Conservation (phyloP, 441 rosid species). For the Gossypium schwendimanii region DNA sequence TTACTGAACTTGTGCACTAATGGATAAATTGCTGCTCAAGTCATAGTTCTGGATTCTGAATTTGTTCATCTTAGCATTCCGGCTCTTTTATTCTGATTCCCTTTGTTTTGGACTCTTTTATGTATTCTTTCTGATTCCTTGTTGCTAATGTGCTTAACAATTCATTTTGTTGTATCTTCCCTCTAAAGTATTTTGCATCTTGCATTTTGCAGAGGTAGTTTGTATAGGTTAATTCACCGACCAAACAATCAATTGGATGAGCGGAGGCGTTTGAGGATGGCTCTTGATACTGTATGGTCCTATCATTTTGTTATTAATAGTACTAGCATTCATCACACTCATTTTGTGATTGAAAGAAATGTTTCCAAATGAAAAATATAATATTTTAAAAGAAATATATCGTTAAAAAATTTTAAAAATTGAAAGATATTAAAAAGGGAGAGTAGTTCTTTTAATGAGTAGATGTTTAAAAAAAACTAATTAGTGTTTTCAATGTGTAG, state of each 20-base stretch:
- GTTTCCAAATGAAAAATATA: background rate
- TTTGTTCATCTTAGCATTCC: background rate
- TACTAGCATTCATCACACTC: background rate
- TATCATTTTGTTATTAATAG: background rate
- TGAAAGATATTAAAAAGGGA: background rate
- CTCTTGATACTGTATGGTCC: conserved; percentile 79
- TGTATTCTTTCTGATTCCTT: background rate
- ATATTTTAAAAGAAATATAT: background rate
- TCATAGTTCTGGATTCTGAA: background rate
- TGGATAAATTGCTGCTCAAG: background rate
- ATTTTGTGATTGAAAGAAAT: background rate
- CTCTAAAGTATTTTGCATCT: background rate
- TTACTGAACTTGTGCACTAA: background rate
- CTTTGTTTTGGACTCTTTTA: background rate
- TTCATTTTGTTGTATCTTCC: conserved; percentile 3
- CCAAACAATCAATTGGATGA: conserved; percentile 90
- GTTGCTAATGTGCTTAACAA: background rate
- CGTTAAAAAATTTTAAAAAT: background rate
- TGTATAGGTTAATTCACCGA: conserved; percentile 83
- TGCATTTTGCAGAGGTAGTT: conserved; percentile 84
- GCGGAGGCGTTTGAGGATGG: conserved; percentile 90
- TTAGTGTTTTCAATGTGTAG: too few species aligned
- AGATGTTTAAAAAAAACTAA: background rate
- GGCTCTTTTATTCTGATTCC: background rate
- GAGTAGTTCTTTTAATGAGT: background rate